phyloP scores from a whole-genome alignment of 2,329 filamentous ascomycete genomes.

The Chaetomiaceae sp. region DNA sequence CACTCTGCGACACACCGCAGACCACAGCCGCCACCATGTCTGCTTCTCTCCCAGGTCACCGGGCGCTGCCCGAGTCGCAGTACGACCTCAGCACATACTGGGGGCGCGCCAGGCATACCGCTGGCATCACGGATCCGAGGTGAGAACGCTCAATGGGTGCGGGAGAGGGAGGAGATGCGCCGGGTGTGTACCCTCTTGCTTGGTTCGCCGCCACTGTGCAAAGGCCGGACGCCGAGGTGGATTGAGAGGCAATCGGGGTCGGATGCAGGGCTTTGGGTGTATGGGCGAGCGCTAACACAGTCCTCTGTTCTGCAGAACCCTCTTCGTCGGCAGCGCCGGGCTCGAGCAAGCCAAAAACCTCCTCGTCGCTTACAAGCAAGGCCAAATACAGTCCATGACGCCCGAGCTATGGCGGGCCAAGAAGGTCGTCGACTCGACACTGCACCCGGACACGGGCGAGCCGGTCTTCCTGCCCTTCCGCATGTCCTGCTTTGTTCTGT shows the following conservation, averaged over 20 bases:
- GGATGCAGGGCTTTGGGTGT: neutral
- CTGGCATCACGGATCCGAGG: constrained; percentile 91
- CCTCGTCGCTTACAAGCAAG: constrained; percentile 81
- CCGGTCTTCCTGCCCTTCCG: constrained; percentile 92
- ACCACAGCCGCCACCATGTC: constrained; percentile 47
- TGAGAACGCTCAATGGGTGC: constrained; percentile 47
- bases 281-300: constrained; percentile 4
- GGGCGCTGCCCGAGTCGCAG: constrained; percentile 85
- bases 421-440: constrained; percentile 92
- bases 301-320: constrained; percentile 57
- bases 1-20: neutral
- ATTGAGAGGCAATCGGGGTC: neutral
- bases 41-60: constrained; percentile 59
- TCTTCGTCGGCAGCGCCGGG: constrained; percentile 72
- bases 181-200: constrained; percentile 9
- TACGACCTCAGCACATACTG: constrained; percentile 92
- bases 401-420: constrained; percentile 92
- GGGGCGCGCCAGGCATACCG: constrained; percentile 87
- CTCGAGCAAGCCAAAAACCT: constrained; percentile 83
- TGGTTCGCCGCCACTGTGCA: constrained; percentile 2
- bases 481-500: constrained; percentile 93
- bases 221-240: neutral
- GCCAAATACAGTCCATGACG: constrained; percentile 74
- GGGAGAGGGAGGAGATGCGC: constrained; percentile 4
- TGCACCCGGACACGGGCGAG: constrained; percentile 92